Conservation (phyloP, 2,329 filamentous ascomycete species). For the Aaosphaeria pasadenensis region DNA sequence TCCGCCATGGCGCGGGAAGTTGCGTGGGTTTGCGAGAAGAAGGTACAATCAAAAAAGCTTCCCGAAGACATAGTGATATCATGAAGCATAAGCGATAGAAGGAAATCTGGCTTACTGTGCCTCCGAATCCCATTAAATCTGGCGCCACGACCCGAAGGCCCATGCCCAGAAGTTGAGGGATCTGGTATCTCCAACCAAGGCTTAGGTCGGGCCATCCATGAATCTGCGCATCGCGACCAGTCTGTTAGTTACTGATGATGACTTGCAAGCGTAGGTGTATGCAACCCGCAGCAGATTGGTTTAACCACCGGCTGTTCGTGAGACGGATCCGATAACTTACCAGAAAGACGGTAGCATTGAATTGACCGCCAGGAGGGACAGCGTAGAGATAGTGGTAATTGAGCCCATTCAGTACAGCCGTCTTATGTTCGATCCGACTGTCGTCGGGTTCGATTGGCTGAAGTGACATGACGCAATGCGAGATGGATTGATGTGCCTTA, state of each 20-base stretch:
- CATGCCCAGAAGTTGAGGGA: conserved; percentile 69
- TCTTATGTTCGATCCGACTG: conserved; percentile 62
- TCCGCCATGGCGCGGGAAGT: conserved; percentile 1
- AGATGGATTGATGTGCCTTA: conserved; percentile 5
- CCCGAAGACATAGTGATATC: conserved; percentile 7
- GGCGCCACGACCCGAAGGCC: conserved; percentile 78
- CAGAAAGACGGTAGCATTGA: conserved; percentile 54
- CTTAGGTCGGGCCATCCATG: conserved; percentile 83
- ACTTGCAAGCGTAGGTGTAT: neutral
- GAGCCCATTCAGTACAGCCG: conserved; percentile 62
- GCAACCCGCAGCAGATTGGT: neutral
- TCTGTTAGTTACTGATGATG: neutral
- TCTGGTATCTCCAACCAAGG: conserved; percentile 86
- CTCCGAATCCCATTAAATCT: conserved; percentile 83
- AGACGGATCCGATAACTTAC: conserved; percentile 27
- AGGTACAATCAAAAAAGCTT: neutral
- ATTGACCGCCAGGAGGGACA: conserved; percentile 42
- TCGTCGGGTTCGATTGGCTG: conserved; percentile 66
- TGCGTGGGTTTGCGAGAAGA: neutral
- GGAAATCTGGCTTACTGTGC: conserved; percentile 52
- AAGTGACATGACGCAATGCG: conserved; percentile 44
- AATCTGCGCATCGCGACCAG: conserved; percentile 40
- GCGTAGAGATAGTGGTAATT: conserved; percentile 65
- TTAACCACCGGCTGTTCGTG: conserved; percentile 16
- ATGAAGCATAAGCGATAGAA: conserved; percentile 2